Evolutionary conservation across 2,329 filamentous ascomycete genomes (phyloP).

Genomic region (Fusarium coicis): DNA sequence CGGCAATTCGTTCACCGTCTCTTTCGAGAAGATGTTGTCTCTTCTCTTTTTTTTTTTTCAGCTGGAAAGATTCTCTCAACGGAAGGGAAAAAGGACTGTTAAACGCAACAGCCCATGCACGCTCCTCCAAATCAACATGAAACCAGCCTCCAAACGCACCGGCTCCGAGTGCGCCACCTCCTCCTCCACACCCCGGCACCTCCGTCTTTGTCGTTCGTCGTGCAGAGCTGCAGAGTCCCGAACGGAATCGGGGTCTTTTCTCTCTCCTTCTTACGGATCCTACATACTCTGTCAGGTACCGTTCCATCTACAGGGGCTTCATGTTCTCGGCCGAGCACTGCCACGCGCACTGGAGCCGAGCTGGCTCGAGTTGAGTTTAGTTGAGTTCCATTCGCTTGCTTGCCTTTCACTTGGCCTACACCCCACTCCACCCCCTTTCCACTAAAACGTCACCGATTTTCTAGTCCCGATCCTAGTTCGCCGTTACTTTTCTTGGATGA

Average conservation of each 20-base stretch:
- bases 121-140: constrained; percentile 42
- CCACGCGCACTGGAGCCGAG: constrained; percentile 15
- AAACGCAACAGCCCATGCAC: constrained; percentile 28
- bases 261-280: background rate
- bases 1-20: constrained; percentile 24
- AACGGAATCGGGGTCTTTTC: constrained; percentile 10
- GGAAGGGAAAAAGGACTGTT: background rate
- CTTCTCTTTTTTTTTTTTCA: background rate
- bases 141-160: constrained; percentile 33
- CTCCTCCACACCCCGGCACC: constrained; percentile 14
- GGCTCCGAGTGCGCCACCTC: constrained; percentile 14
- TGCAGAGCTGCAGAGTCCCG: background rate
- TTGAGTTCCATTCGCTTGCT: background rate
- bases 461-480: constrained; percentile 31
- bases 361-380: background rate
- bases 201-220: background rate
- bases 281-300: background rate
- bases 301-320: background rate
- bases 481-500: constrained; percentile 3
- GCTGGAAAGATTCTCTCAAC: background rate
- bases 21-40: constrained; percentile 5
- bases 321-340: constrained; percentile 43
- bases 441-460: constrained; percentile 30
- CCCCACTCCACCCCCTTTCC: constrained; percentile 6
- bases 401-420: background rate